Evolutionary conservation across 1,284 basidiomycete genomes (phyloP).

Genomic region (Gastroboletus turbinatus): DNA sequence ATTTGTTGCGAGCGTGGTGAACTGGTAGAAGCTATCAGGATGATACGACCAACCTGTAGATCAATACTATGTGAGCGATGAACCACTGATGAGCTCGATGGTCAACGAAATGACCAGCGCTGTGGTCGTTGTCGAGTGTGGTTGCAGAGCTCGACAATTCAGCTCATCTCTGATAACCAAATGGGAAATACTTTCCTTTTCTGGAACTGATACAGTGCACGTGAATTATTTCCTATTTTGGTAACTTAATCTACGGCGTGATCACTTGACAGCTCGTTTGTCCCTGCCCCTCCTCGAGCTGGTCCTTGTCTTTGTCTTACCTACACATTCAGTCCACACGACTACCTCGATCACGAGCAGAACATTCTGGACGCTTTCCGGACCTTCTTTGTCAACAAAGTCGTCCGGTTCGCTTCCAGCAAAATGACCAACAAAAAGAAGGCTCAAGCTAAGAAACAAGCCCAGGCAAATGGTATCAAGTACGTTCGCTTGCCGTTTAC

Average conservation of each 20-base stretch:
- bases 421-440: slow-evolving; percentile 43
- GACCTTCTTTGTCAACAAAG: slow-evolving; percentile 5
- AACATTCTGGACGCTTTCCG: slow-evolving; percentile 14
- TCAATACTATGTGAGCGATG: not conserved
- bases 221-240: slow-evolving; percentile 10
- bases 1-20: slow-evolving; percentile 2
- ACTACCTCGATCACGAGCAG: not conserved
- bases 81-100: slow-evolving; percentile 1
- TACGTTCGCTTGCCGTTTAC: slow-evolving; percentile 13
- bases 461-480: slow-evolving; percentile 29
- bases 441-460: slow-evolving; percentile 32
- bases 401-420: not conserved
- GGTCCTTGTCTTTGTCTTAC: not conserved
- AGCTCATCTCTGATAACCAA: not conserved
- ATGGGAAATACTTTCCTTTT: slow-evolving; percentile 17
- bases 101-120: not conserved
- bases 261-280: not conserved
- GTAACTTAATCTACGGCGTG: slow-evolving; percentile 5
- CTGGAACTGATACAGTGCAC: not conserved
- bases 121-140: slow-evolving; percentile 6
- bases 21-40: slow-evolving; percentile 15
- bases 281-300: not conserved
- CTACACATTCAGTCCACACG: not conserved
- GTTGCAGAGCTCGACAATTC: slow-evolving; percentile 4
- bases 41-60: not conserved